Conservation (phyloP, 2,329 filamentous ascomycete genomes). For the Clarireedia paspali region DNA sequence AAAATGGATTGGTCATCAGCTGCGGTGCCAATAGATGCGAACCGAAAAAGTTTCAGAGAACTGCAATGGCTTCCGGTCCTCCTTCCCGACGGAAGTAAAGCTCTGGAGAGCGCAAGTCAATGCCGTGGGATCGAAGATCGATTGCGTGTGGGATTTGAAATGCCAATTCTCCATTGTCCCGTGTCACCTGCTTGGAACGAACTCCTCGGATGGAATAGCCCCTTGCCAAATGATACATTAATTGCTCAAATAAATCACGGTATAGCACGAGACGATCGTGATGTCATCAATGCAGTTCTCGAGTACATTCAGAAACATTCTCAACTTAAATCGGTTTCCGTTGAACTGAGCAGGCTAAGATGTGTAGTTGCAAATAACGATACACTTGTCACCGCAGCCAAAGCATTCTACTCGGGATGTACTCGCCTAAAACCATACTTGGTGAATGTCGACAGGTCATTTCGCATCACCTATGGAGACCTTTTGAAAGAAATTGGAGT, state of each 20-base stretch:
- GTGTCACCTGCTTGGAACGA: conserved; percentile 13
- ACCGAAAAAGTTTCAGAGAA: conserved; percentile 2
- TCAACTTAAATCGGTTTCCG: not conserved
- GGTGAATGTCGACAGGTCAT: conserved; percentile 18
- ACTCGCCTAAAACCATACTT: conserved; percentile 18
- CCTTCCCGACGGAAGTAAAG: not conserved
- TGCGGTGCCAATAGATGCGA: not conserved
- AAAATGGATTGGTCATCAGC: conserved; percentile 9
- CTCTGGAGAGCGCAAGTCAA: conserved; percentile 11
- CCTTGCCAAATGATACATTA: conserved; percentile 12
- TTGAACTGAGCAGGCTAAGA: conserved; percentile 8
- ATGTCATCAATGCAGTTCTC: conserved; percentile 17
- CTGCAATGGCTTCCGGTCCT: conserved; percentile 18
- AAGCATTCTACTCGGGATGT: conserved; percentile 16
- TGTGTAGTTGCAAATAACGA: conserved; percentile 13
- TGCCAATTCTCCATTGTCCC: conserved; percentile 11
- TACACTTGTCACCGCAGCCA: conserved; percentile 11
- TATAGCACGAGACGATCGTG: conserved; percentile 5
- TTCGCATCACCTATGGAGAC: conserved; percentile 15
- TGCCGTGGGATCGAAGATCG: conserved; percentile 15
- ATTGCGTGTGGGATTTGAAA: conserved; percentile 13
- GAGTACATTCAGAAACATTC: conserved; percentile 11
- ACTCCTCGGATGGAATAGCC: conserved; percentile 17
- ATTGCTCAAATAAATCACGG: conserved; percentile 17
- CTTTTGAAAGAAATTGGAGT: conserved; percentile 19